phyloP scores from a whole-genome alignment of 2,329 filamentous ascomycete species.

The Amphichorda felina region DNA sequence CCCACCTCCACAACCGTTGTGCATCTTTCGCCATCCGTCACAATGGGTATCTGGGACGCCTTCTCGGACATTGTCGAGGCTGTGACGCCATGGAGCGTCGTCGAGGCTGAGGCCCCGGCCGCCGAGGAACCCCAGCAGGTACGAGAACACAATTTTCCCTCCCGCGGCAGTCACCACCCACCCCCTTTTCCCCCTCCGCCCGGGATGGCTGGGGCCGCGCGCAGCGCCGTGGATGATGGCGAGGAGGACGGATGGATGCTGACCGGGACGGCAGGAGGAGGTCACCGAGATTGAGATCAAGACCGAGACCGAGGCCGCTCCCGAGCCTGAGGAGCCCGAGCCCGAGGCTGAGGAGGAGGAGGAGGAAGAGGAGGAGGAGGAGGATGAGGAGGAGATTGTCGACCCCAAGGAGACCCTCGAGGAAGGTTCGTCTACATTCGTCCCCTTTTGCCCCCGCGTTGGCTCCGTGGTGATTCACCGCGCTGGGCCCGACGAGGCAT shows the following conservation, averaged over 20 bases:
- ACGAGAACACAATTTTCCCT: slow-evolving; percentile 10
- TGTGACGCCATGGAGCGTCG: slow-evolving; percentile 51
- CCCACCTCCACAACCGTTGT: slow-evolving; percentile 14
- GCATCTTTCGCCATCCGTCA: slow-evolving; percentile 14
- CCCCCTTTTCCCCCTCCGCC: no score
- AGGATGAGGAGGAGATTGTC: slow-evolving; percentile 61
- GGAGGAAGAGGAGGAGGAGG: slow-evolving; percentile 35
- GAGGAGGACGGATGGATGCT: background rate
- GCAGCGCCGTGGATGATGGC: no score
- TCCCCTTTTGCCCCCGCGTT: background rate
- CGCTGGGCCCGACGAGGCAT: background rate
- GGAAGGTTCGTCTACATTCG: slow-evolving; percentile 57
- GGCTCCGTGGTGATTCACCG: background rate
- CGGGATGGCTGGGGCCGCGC: no score
- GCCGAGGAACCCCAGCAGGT: slow-evolving; percentile 47
- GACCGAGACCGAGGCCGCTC: slow-evolving; percentile 11
- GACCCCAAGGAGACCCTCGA: slow-evolving; percentile 83
- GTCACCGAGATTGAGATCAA: slow-evolving; percentile 44
- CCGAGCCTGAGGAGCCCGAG: slow-evolving; percentile 12
- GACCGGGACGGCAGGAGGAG: slow-evolving; percentile 18
- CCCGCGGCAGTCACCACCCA: no score
- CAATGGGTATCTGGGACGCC: slow-evolving; percentile 57
- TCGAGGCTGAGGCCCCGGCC: slow-evolving; percentile 52
- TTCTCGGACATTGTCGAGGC: slow-evolving; percentile 54
- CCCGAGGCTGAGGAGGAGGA: slow-evolving; percentile 24